A percentile compares a stretch with the other conserved stretches of the same genome.
Conservation (phyloP, 257 asterid genomes). For the Paraleonurus japonicus region DNA sequence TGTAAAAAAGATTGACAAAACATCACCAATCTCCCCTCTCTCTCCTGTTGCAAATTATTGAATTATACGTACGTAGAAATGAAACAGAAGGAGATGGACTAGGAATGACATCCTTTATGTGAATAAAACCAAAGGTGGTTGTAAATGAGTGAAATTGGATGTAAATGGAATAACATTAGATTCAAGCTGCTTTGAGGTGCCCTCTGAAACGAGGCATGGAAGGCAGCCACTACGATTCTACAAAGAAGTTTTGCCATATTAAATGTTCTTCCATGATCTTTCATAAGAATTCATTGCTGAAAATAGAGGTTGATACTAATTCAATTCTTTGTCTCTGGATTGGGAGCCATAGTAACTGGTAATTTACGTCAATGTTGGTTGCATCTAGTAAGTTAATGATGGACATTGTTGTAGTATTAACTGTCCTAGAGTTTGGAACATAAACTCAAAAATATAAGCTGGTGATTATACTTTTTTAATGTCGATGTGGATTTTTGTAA, state of each 20-base stretch:
- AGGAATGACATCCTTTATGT: background rate
- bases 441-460: background rate
- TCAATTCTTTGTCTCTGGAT: background rate
- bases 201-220: background rate
- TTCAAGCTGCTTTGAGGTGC: background rate
- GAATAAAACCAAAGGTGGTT: background rate
- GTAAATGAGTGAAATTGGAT: background rate
- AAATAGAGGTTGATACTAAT: constrained; percentile 5
- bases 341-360: background rate
- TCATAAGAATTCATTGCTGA: background rate
- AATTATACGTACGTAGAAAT: background rate
- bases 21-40: background rate
- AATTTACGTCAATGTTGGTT: background rate
- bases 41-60: background rate
- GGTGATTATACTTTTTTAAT: background rate
- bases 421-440: background rate
- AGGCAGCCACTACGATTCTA: background rate
- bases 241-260: constrained; percentile 1
- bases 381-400: background rate
- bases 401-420: background rate
- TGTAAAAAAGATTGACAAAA: background rate
- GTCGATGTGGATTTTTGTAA: constrained; percentile 9
- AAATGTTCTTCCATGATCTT: constrained; percentile 1
- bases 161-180: background rate
- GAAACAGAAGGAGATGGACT: background rate